These are phyloP conservation scores for Cryptococcus sp. DNA, from an alignment of 1,284 basidiomycete species.

Conservation along the genomic window DNA sequence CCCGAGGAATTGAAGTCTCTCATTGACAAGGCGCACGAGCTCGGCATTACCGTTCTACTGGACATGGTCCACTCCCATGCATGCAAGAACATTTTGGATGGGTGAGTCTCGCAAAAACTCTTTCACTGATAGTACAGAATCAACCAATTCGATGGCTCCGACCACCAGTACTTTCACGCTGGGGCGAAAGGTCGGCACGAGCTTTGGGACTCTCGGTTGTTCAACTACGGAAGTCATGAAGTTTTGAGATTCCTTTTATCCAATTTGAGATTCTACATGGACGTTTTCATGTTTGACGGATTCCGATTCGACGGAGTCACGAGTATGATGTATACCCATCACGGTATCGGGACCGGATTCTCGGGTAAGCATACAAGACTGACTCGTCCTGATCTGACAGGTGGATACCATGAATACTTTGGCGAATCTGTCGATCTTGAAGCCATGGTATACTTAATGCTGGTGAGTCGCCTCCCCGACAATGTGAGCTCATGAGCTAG, in stretches of 20 bases:
- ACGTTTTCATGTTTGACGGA: conserved; percentile 92
- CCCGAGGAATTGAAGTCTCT: conserved; percentile 95
- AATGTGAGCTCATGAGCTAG: conserved; percentile 49
- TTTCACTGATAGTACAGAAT: conserved; percentile 53
- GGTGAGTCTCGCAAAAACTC: conserved; percentile 29
- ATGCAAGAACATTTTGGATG: conserved; percentile 94
- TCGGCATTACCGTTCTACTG: conserved; percentile 88
- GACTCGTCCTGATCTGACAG: conserved; percentile 14
- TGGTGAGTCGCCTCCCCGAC: conserved; percentile 58
- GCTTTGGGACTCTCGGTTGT: conserved; percentile 89
- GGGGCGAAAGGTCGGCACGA: conserved; percentile 86
- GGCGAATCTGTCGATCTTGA: conserved; percentile 79
- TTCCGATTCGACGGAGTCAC: conserved; percentile 99
- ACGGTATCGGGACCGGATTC: conserved; percentile 96
- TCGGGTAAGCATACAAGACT: conserved; percentile 53
- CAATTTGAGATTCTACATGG: conserved; percentile 92
- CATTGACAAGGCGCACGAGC: conserved; percentile 86
- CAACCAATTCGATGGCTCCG: conserved; percentile 92
- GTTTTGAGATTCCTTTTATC: conserved; percentile 91
- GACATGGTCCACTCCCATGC: conserved; percentile 98
- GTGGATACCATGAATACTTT: conserved; percentile 97
- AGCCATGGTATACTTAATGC: conserved; percentile 92
- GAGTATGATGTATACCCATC: conserved; percentile 97
- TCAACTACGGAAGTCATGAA: conserved; percentile 94
- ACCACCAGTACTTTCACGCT: conserved; percentile 95